Conservation (phyloP, 805 yeast species). For the Tetrapisispora taiwanensis region DNA sequence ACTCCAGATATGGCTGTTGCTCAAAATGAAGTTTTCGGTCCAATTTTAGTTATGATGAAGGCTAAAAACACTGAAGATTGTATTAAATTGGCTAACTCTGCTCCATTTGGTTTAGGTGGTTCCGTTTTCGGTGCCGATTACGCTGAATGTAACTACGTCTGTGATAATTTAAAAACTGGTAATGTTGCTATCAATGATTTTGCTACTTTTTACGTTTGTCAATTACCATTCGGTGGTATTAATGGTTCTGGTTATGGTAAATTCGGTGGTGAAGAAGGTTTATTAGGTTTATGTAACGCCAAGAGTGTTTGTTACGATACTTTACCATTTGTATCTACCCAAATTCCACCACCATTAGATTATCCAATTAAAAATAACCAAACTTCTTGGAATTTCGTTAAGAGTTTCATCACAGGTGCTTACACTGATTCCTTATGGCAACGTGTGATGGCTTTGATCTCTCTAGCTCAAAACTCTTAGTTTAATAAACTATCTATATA, state of each 20-base stretch:
- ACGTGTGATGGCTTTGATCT: constrained; percentile 43
- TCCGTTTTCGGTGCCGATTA: constrained; percentile 73
- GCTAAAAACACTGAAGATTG: constrained; percentile 63
- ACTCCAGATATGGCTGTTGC: constrained; percentile 70
- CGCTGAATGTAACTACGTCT: constrained; percentile 48
- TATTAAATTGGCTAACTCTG: constrained; percentile 65
- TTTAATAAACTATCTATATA: background rate
- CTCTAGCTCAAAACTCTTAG: constrained; percentile 38
- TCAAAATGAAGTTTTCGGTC: constrained; percentile 89
- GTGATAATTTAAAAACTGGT: constrained; percentile 62
- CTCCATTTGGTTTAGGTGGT: constrained; percentile 85
- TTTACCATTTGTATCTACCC: constrained; percentile 65
- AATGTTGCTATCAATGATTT: constrained; percentile 96
- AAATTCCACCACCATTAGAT: constrained; percentile 81
- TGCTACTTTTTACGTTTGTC: constrained; percentile 93
- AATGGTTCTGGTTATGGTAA: constrained; percentile 94
- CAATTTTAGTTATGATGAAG: constrained; percentile 69
- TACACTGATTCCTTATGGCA: constrained; percentile 71
- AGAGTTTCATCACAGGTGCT: constrained; percentile 72
- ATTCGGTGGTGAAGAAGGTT: constrained; percentile 96
- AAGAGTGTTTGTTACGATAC: constrained; percentile 83
- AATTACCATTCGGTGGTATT: constrained; percentile 93
- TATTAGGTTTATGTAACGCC: constrained; percentile 77
- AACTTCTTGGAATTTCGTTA: constrained; percentile 84
- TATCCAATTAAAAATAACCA: constrained; percentile 78